Evolutionary conservation across 805 yeast species (phyloP), one percentile per base, ranked within the genome.

Genomic region (Zygotorulaspora florentina): DNA sequence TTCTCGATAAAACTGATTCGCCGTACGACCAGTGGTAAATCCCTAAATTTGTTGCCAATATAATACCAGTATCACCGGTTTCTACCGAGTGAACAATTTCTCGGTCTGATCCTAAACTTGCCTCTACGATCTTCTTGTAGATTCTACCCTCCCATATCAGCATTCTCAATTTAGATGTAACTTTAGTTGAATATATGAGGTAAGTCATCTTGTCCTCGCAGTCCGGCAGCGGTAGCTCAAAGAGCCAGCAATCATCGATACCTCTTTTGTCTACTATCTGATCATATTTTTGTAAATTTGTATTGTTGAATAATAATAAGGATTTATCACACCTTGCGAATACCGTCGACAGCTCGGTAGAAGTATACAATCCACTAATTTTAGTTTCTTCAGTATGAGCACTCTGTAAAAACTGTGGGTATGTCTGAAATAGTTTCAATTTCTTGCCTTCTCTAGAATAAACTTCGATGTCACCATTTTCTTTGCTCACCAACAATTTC

Each of bases 201-300:
- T 53, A 51, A 2, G 62, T 58, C 10, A 26, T 45, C 15, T 39
- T 44, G 9, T 45, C 51, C 3, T 50, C 49, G 7, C 34, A 28
- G 33, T 18, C 31, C 12, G 45, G 39, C 20, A 40, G 26, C 13
- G 33, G 28, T 2, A 50, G 25, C 36, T 55, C 58, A 35, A 54
- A 42, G 16, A 56, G 31, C 67, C 67, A 64, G 13, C 56, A 53
- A 36, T 54, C 37, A 2, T 46, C 46, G 10, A 62, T 58, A 3
- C 67, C 66, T 30, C 66, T 51, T 30, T 57, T 59, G 44, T 65
- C 69, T 12, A 57, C 50, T 8, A 65, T 56, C 44, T 55, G 52
- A 43, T 65, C 69, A 48, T 58, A 65, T n/a, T 56, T 52, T 27
- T 56, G 61, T 45, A 65, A 47, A 40, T 64, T 65, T 1, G 61